Evolutionary conservation across 2,329 filamentous ascomycete species (phyloP).

Genomic region (Plectosphaerella plurivora): DNA sequence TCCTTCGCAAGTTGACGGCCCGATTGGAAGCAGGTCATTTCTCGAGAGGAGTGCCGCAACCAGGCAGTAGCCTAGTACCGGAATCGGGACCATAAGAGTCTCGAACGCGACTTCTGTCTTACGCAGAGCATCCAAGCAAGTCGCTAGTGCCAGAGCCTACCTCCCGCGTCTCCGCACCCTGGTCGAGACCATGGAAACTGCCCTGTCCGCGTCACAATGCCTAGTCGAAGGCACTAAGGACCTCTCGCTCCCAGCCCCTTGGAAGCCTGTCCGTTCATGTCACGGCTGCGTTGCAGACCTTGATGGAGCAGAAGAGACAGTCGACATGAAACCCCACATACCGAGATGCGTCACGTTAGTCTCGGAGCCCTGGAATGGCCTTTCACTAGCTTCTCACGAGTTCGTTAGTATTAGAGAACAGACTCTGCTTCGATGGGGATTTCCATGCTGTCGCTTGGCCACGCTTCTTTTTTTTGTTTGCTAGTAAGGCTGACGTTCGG

Average conservation of each 20-base stretch:
- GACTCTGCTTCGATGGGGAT: too few species aligned
- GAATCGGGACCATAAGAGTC: too few species aligned
- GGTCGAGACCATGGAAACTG: constrained; percentile 16
- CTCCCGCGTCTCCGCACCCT: constrained; percentile 26
- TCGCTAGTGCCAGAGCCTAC: constrained; percentile 22
- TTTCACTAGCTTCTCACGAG: constrained; percentile 26
- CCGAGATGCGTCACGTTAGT: constrained; percentile 23
- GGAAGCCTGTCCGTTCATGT: constrained; percentile 15
- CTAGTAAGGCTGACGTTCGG: too few species aligned
- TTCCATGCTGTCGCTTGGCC: too few species aligned
- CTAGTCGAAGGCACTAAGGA: constrained; percentile 21
- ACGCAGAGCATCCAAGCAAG: constrained; percentile 23
- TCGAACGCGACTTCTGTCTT: too few species aligned
- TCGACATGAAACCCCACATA: constrained; percentile 16
- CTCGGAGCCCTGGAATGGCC: constrained; percentile 32
- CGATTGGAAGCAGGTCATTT: too few species aligned
- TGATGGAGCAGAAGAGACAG: constrained; percentile 15
- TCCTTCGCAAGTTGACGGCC: too few species aligned
- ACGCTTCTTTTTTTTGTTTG: too few species aligned
- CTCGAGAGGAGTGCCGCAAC: too few species aligned
- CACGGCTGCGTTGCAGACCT: constrained; percentile 15
- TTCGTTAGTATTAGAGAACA: too few species aligned
- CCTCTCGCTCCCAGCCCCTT: constrained; percentile 17
- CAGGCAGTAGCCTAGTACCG: too few species aligned
- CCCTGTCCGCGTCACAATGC: constrained; percentile 17